Base-by-base conservation (phyloP, 805 yeast genomes). In the Candida schatavii region DNA sequence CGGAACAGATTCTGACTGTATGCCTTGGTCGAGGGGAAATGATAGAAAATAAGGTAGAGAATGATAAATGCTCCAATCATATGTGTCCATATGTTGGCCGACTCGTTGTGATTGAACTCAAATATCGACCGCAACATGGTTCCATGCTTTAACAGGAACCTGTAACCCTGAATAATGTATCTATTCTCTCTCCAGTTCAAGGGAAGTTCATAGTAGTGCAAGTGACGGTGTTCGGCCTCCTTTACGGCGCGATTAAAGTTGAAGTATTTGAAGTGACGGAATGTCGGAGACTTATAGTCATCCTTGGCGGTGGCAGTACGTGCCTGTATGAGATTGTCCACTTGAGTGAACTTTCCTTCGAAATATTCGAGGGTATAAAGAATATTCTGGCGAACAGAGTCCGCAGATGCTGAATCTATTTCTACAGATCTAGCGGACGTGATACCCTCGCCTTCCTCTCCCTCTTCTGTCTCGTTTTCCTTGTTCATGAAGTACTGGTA, bases 21-120 rank as follows among this genome's bases (percentile, higher is more conserved):
- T 1, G 76, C 74, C 3, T 60, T 65, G 0, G 90, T 72, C 2
- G 59, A 49, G 9, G 97, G 97, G 52, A 77, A 84, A 47, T 83
- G 85, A 49, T 64, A 66, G 11, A 80, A 34, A 10, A 79, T 72
- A 15, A 90, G 52, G 48, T 80, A 83, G 1, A 74, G 39, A 58
- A 90, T 64, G 22, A 78, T 53, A 2, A 78, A 23, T 2, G 85
- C 76, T 11, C 97, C 98, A 2, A 80, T 27, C 11, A 88, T 55
- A 66, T 91, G 99, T 0, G 96, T 77, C 98, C 99, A 91, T 42
- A 91, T 89, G 63, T 93, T 93, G 57, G 85, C 76, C 0, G 96
- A 77, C 61, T 91, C 99, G 59, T 91, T 91, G 64, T 93, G 98
- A 59, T 51, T 74, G 49, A 68, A 66, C 37, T 69, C 59, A 56